These are phyloP conservation scores for Cercophora scortea DNA, from an alignment of 495 filamentous ascomycete species.

Conservation along the genomic window DNA sequence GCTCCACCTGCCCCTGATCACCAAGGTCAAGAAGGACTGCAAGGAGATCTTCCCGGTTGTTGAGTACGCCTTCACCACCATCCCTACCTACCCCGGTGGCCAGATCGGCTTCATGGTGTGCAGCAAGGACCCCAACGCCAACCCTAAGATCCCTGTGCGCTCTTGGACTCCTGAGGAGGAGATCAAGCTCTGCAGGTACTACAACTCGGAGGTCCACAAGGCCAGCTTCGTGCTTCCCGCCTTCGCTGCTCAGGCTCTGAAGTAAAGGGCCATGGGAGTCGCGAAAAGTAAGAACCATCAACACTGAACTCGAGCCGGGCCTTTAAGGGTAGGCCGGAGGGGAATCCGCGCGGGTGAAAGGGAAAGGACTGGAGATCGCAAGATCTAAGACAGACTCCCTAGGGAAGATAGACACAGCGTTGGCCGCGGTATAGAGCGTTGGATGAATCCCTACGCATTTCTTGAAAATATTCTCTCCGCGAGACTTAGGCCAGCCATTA, in stretches of 20 bases:
- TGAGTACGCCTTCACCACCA: slow-evolving; percentile 99
- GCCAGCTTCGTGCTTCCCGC: slow-evolving; percentile 88
- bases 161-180: slow-evolving; percentile 79
- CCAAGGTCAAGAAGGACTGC: slow-evolving; percentile 89
- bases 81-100: slow-evolving; percentile 97
- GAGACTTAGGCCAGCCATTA: no score
- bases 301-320: no score
- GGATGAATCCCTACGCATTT: no score
- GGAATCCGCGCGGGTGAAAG: no score
- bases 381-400: no score
- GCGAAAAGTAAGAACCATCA: no score
- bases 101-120: slow-evolving; percentile 99
- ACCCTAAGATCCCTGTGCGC: slow-evolving; percentile 78
- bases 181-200: slow-evolving; percentile 85
- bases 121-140: slow-evolving; percentile 79
- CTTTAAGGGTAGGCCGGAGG: no score
- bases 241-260: slow-evolving; percentile 76
- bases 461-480: no score
- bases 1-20: slow-evolving; percentile 90
- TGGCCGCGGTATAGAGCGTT: no score
- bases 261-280: slow-evolving; percentile 21
- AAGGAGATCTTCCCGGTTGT: slow-evolving; percentile 93
- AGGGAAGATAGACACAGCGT: no score
- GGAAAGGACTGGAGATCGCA: no score
- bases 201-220: slow-evolving; percentile 91